Percentiles rank a stretch among this genome's conserved stretches.
Evolutionary conservation across 805 yeast species (phyloP).

Genomic region (Diddensiella santjacobensis): DNA sequence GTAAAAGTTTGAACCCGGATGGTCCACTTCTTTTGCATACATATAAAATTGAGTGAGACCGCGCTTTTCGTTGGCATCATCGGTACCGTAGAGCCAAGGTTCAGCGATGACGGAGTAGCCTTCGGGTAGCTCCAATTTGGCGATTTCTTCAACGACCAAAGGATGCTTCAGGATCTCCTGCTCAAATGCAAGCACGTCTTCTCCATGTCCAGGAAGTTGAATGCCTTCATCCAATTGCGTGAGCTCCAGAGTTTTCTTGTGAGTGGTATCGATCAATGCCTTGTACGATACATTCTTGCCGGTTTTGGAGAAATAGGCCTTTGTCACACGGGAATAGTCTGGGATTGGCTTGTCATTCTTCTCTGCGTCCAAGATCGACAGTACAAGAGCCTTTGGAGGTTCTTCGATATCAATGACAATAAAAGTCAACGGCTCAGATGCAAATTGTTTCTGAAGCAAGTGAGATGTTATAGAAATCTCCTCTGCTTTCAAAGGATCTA

Average conservation of each 20-base stretch:
- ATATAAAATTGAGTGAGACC: constrained; percentile 59
- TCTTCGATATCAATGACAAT: constrained; percentile 64
- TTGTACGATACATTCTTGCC: constrained; percentile 33
- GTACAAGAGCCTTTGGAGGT: constrained; percentile 70
- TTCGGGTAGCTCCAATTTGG: constrained; percentile 61
- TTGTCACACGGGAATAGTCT: constrained; percentile 57
- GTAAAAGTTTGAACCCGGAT: constrained; percentile 33
- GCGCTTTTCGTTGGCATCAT: constrained; percentile 49
- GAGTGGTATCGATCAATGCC: constrained; percentile 63
- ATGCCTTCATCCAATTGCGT: constrained; percentile 52
- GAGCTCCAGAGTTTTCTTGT: constrained; percentile 58
- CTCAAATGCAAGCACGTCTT: constrained; percentile 57
- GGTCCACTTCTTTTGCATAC: constrained; percentile 53
- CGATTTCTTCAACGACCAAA: constrained; percentile 56
- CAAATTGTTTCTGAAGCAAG: constrained; percentile 32
- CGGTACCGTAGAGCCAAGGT: constrained; percentile 83
- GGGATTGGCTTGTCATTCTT: constrained; percentile 48
- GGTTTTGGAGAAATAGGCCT: constrained; percentile 46
- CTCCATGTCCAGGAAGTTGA: constrained; percentile 66
- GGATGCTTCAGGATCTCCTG: constrained; percentile 51
- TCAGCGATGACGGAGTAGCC: constrained; percentile 54
- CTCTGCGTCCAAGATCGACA: constrained; percentile 61
- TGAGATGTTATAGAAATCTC: constrained; percentile 10
- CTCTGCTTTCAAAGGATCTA: constrained; percentile 2
- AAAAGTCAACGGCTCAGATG: constrained; percentile 34